Percentiles rank a stretch among this genome's conserved stretches.
phyloP scores from a whole-genome alignment of 2,329 filamentous ascomycete species.

The Didymella glomerata region DNA sequence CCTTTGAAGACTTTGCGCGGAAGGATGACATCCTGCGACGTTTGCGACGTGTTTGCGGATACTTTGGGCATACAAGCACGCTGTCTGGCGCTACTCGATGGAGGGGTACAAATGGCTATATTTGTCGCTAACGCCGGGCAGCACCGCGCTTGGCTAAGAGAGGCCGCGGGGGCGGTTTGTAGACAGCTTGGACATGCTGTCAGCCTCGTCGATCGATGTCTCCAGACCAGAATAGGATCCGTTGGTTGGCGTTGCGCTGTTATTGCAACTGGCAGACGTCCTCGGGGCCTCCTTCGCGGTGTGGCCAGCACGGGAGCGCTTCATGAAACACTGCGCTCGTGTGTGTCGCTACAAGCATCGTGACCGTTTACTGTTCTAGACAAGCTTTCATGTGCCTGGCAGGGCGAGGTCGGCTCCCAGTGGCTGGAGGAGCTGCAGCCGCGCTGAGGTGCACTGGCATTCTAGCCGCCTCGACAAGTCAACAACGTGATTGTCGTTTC shows the following conservation, averaged over 20 bases:
- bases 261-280: constrained; percentile 5
- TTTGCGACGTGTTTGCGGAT: constrained; percentile 13
- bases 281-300: not conserved
- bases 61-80: constrained; percentile 1
- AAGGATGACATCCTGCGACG: constrained; percentile 4
- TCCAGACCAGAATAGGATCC: constrained; percentile 4
- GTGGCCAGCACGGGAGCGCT: constrained; percentile 24
- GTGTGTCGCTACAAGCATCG: constrained; percentile 23
- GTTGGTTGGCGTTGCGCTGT: constrained; percentile 3
- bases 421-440: constrained; percentile 11
- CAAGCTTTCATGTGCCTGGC: constrained; percentile 24
- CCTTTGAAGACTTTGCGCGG: constrained; percentile 8
- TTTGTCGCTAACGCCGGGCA: constrained; percentile 16
- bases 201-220: constrained; percentile 14
- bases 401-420: constrained; percentile 25
- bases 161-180: constrained; percentile 13
- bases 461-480: not conserved
- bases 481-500: not conserved
- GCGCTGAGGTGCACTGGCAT: constrained; percentile 1
- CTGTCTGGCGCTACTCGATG: constrained; percentile 5
- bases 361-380: constrained; percentile 31
- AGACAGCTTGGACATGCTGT: constrained; percentile 14
- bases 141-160: constrained; percentile 16
- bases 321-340: constrained; percentile 30
- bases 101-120: constrained; percentile 15